Base-by-base conservation (phyloP, 164 flowering plant genomes). In the Stephania yunnanensis region DNA sequence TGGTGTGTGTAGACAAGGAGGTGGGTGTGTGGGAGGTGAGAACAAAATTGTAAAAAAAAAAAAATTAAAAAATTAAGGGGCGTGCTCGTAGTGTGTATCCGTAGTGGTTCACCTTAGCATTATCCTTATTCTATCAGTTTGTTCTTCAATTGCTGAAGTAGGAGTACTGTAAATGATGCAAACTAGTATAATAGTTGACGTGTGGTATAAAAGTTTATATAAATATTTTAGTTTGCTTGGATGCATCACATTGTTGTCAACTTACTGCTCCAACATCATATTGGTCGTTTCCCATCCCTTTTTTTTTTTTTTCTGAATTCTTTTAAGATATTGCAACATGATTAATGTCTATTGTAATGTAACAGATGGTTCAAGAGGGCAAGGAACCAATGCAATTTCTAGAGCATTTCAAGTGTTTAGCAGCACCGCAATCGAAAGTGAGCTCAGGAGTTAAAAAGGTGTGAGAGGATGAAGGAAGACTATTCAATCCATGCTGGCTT, bases 341-440 rank as follows among this genome's bases (percentile, higher is more conserved):
- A 10, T 19, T 46, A 20, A 13, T 45, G 50, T 58, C 22, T 58
- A 58, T 20, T 79, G 58, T 50, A 30, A 74, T 68, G 46, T 74
- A 36, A 75, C 86, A 88, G 91, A 67, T 88, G 29, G 77, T 84
- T 52, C 75, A 48, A 72, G 86, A 85, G 73, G 84, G 87, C 20
- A 78, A 84, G 31, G 89, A 85, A 77, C 83, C 91, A 30, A 72
- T 75, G 79, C 74, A 78, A 73, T 83, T 87, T 65, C 73, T 80
- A 5, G 73, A 82, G 67, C 42, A 70, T 81, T 78, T 86, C 45
- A 75, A 68, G 70, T 7, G 31, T 71, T 78, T 79, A 52, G 74
- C 74, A 70, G 68, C 66, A 68, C 73, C 66, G 2, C 73, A 76
- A 74, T 55, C 53, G 29, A 67, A 74, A 68, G 73, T 73, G 15